Conservation (phyloP, 257 asterid genomes). For the Solanum pinnatisectum region DNA sequence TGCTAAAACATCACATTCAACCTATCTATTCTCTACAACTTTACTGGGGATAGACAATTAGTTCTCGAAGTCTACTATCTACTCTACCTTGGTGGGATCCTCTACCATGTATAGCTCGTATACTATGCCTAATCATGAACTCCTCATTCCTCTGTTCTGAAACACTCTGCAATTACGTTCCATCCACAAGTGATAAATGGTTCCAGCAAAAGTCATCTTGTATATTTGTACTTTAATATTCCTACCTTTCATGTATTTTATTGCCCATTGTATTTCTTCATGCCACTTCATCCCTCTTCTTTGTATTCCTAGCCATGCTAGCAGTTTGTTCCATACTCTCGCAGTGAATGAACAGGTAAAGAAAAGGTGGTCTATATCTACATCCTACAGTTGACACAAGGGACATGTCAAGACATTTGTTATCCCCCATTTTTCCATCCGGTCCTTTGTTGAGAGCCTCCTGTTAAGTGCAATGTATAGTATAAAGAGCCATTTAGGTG, state of each 20-base stretch:
- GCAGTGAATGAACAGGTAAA: background rate
- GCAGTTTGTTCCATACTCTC: background rate
- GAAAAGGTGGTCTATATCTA: background rate
- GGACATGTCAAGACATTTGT: background rate
- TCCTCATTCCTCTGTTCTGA: background rate
- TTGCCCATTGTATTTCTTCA: background rate
- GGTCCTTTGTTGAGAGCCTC: background rate
- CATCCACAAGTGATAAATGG: background rate
- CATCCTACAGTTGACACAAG: background rate
- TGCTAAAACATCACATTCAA: too few species aligned
- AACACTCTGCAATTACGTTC: background rate
- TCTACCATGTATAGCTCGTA: background rate
- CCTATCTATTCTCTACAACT: too few species aligned
- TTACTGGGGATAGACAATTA: too few species aligned
- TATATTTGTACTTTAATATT: background rate
- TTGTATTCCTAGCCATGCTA: background rate
- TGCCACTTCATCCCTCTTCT: background rate
- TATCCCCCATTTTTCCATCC: background rate
- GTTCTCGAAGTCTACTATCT: too few species aligned
- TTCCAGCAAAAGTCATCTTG: background rate
- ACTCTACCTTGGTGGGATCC: too few species aligned
- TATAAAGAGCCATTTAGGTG: background rate
- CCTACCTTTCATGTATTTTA: background rate
- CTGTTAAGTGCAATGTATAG: background rate
- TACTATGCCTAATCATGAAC: too few species aligned